A percentile compares a stretch with the other conserved stretches of the same genome.
Evolutionary conservation across 495 filamentous ascomycete genomes (phyloP).

Genomic region (Penicillium argentinense): DNA sequence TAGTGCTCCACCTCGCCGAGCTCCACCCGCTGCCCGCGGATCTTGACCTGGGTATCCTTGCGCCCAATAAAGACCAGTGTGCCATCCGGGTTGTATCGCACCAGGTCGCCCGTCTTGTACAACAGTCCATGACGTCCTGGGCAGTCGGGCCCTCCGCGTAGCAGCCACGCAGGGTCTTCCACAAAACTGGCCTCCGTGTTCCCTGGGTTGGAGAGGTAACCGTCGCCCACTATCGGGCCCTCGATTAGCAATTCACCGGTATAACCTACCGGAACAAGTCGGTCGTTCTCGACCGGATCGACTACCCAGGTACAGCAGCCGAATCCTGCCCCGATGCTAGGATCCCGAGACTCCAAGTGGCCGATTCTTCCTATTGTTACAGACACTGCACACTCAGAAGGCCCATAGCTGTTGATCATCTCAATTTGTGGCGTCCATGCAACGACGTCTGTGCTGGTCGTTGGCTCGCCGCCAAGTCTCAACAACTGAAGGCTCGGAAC

Average conservation of each 20-base stretch:
- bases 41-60: constrained; percentile 15
- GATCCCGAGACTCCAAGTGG: constrained; percentile 1
- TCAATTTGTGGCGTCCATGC: too few species aligned
- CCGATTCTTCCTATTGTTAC: background rate
- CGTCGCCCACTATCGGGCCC: constrained; percentile 46
- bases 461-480: constrained; percentile 41
- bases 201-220: constrained; percentile 42
- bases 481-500: constrained; percentile 37
- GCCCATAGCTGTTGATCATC: constrained; percentile 54
- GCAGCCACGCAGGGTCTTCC: background rate
- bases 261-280: constrained; percentile 49
- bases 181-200: background rate
- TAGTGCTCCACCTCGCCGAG: constrained; percentile 34
- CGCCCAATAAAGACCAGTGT: constrained; percentile 4
- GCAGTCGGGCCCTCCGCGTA: background rate
- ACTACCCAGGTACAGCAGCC: constrained; percentile 12
- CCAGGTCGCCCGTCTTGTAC: constrained; percentile 30
- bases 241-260: constrained; percentile 57
- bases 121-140: constrained; percentile 16
- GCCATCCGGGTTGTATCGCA: constrained; percentile 5
- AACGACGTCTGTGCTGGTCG: constrained; percentile 38
- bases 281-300: constrained; percentile 32
- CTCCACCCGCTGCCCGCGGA: constrained; percentile 41
- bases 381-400: constrained; percentile 41
- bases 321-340: background rate